Evolutionary conservation across 139 green algal genomes (phyloP), one percentile per base, ranked within the genome.

Genomic region (Chlorella sp.): DNA sequence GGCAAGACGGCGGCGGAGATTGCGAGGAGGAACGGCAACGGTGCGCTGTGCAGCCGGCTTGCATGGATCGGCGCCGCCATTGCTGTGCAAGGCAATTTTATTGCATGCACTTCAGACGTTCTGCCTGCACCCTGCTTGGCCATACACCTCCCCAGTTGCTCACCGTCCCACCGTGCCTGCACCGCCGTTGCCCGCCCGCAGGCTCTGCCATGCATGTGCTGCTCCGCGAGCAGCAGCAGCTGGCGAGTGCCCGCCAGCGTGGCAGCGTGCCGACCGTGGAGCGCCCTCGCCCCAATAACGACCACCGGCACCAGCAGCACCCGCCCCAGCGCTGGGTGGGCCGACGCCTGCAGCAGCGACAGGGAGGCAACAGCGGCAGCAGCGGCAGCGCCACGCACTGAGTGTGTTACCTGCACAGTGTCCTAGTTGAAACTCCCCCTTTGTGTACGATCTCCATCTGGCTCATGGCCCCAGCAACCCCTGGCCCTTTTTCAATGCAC

Each of bases 1-100:
- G 85, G 85, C 51, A 58, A 32, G 22, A 75, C 81, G 20, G 78
- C 85, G 6, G 85, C 85, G 16, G 85, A 89, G 14, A 72, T 89
- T 24, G 85, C 85, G 4, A 24, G 60, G 9, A 69, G 85, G 62
- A 89, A 64, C n/a, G 36, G 62, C 51, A 89, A 89, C 44, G 77
- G 58, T 24, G 83, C 83, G 32, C 79, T 44, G 44, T 38, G 44
- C 16, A 6, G 32, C 46, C 74, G 44, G 51, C 19, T 26, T 20
- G 51, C 51, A 26, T 24, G 11, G 13, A 60, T 26, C 32, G 69
- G 9, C 1, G 67, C 30, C 24, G 43, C 28, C 20, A 46, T 20
- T 46, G 67, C 67, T 36, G 38, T 75, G 38, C 69, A 75, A 0
- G 38, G 36, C n/a, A n/a, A n/a, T n/a, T n/a, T n/a, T n/a, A n/a